These are phyloP conservation scores for Microbotryum saponariae DNA, from an alignment of 1,284 basidiomycete genomes.

Conservation along the genomic window DNA sequence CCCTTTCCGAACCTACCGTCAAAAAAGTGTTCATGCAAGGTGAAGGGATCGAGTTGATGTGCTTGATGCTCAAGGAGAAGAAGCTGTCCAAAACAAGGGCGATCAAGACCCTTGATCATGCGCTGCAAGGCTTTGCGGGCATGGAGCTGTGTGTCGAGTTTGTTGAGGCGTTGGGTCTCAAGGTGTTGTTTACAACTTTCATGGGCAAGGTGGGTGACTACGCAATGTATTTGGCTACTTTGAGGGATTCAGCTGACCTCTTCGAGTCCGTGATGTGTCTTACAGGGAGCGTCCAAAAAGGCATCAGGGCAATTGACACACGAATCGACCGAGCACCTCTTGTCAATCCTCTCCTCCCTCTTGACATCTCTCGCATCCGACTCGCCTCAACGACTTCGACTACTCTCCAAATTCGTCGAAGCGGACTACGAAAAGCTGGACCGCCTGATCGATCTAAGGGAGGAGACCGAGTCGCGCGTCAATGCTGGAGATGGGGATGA, in stretches of 20 bases:
- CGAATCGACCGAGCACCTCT: conserved; percentile 76
- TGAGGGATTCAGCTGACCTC: neutral
- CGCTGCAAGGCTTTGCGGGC: conserved; percentile 73
- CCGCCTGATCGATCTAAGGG: conserved; percentile 78
- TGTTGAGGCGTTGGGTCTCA: conserved; percentile 77
- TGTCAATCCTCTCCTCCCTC: conserved; percentile 80
- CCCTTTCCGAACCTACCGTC: conserved; percentile 62
- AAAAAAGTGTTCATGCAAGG: conserved; percentile 77
- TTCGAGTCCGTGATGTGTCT: neutral
- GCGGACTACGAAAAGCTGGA: conserved; percentile 85
- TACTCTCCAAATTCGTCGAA: conserved; percentile 91
- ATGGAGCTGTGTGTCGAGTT: conserved; percentile 64
- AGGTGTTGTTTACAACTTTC: conserved; percentile 77
- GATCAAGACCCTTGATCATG: conserved; percentile 85
- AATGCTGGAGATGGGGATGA: conserved; percentile 49
- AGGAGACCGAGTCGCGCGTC: conserved; percentile 53
- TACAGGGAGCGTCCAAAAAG: conserved; percentile 8
- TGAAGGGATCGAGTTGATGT: conserved; percentile 94
- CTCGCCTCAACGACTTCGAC: conserved; percentile 65
- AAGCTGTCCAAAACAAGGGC: conserved; percentile 66
- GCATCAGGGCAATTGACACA: conserved; percentile 43
- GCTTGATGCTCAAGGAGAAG: conserved; percentile 90
- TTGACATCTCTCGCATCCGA: conserved; percentile 85
- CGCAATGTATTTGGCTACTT: neutral
- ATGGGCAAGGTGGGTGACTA: conserved; percentile 72